Conservation (phyloP, 768 basidiomycete species). For the Trametes cinnabarina region DNA sequence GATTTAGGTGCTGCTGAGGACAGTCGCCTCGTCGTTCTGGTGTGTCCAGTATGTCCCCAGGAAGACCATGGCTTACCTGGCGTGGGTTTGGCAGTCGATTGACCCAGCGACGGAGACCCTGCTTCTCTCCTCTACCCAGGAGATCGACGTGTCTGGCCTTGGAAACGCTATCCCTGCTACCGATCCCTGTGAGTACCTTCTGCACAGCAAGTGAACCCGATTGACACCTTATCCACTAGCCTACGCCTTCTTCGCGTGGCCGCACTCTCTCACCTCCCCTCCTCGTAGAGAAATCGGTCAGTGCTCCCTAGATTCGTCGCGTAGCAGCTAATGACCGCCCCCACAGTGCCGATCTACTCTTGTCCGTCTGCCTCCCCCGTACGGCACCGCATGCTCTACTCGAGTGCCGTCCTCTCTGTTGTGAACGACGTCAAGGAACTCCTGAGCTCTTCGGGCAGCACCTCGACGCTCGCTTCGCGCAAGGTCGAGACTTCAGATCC, state of each 20-base stretch:
- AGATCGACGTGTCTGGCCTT: slow-evolving; percentile 44
- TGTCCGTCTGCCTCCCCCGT: slow-evolving; percentile 81
- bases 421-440: slow-evolving; percentile 56
- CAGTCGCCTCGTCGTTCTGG: slow-evolving; percentile 61
- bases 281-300: slow-evolving; percentile 59
- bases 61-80: too few relatives aligned
- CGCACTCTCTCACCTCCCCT: slow-evolving; percentile 39
- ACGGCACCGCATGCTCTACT: slow-evolving; percentile 88
- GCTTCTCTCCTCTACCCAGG: slow-evolving; percentile 39
- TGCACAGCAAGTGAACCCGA: not conserved
- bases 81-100: slow-evolving; percentile 61
- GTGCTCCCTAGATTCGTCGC: not conserved
- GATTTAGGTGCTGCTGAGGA: slow-evolving; percentile 50
- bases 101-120: slow-evolving; percentile 64
- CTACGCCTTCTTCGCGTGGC: slow-evolving; percentile 70
- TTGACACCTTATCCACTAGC: slow-evolving; percentile 27
- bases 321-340: not conserved
- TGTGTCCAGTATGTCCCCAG: too few relatives aligned
- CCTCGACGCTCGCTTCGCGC: slow-evolving; percentile 44
- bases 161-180: slow-evolving; percentile 49
- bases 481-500: slow-evolving; percentile 87
- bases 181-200: slow-evolving; percentile 48
- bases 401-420: slow-evolving; percentile 59
- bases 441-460: slow-evolving; percentile 38
- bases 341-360: slow-evolving; percentile 85